A percentile compares a stretch with the other conserved stretches of the same genome.
Conservation (phyloP, 164 flowering plant species). For the Berberis vulgaris region DNA sequence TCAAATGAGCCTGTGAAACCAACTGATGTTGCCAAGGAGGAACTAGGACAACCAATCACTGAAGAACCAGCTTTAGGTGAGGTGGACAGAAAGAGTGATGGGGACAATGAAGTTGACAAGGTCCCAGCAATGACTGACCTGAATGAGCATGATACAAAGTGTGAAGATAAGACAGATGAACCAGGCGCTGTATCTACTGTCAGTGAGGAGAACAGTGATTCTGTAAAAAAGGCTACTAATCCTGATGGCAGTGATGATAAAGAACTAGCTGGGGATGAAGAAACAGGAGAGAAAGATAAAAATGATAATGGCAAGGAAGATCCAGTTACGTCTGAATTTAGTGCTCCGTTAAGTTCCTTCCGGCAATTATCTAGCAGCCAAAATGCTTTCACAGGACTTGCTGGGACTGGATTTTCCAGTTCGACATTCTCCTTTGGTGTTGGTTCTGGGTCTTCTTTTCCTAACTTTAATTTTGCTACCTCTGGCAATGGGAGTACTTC, state of each 20-base stretch:
- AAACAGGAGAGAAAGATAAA: slow-evolving; percentile 9
- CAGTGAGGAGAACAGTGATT: slow-evolving; percentile 17
- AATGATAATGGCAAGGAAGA: slow-evolving; percentile 21
- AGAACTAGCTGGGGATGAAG: slow-evolving; percentile 7
- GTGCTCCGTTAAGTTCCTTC: slow-evolving; percentile 57
- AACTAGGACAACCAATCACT: slow-evolving; percentile 10
- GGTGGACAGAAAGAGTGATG: slow-evolving; percentile 17
- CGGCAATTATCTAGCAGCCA: slow-evolving; percentile 75
- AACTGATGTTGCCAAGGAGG: slow-evolving; percentile 19
- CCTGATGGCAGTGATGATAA: slow-evolving; percentile 7
- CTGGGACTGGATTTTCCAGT: slow-evolving; percentile 79
- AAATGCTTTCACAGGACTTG: slow-evolving; percentile 87
- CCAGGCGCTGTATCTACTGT: slow-evolving; percentile 21
- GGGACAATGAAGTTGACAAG: slow-evolving; percentile 16
- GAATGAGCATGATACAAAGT: slow-evolving; percentile 19
- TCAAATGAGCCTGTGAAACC: slow-evolving; percentile 17
- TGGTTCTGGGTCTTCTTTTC: slow-evolving; percentile 30
- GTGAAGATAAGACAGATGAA: slow-evolving; percentile 26
- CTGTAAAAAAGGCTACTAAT: slow-evolving; percentile 12
- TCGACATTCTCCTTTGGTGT: slow-evolving; percentile 64
- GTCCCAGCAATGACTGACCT: slow-evolving; percentile 6
- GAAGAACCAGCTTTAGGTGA: slow-evolving; percentile 21
- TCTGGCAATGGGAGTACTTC: slow-evolving; percentile 63
- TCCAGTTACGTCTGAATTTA: slow-evolving; percentile 21
- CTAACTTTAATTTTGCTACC: slow-evolving; percentile 37